These are phyloP conservation scores for Melastoma candidum DNA, from an alignment of 441 rosid genomes.

Conservation along the genomic window DNA sequence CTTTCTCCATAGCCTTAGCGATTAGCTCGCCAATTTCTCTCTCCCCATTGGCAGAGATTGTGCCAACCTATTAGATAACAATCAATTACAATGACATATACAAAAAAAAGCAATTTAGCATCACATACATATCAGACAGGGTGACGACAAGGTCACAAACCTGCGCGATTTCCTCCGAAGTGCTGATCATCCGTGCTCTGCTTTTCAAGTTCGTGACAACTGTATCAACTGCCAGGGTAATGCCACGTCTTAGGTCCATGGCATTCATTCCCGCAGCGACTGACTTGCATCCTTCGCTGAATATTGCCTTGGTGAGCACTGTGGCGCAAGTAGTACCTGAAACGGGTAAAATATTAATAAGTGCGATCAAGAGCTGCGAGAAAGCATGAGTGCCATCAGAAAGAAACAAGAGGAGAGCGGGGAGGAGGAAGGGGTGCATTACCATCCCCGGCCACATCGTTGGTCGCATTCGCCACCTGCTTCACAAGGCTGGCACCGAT, in stretches of 20 bases:
- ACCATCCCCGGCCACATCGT: constrained; percentile 92
- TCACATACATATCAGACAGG: neutral
- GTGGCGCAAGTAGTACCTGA: constrained; percentile 91
- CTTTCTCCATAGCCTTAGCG: constrained; percentile 94
- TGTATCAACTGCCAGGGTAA: constrained; percentile 78
- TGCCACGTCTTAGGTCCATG: constrained; percentile 84
- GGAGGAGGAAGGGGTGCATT: constrained; percentile 6
- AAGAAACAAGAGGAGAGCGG: neutral
- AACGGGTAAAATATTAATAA: constrained; percentile 6
- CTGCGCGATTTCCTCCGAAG: constrained; percentile 92
- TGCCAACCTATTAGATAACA: constrained; percentile 40
- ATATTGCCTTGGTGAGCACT: constrained; percentile 67
- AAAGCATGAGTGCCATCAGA: neutral
- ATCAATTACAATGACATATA: neutral
- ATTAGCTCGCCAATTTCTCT: constrained; percentile 86
- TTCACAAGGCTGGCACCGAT: constrained; percentile 94
- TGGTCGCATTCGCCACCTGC: constrained; percentile 94
- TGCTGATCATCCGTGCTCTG: constrained; percentile 80
- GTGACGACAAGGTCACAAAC: constrained; percentile 14
- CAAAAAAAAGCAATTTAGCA: no score
- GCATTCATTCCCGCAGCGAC: constrained; percentile 96
- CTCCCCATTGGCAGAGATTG: constrained; percentile 87
- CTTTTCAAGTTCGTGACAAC: constrained; percentile 78
- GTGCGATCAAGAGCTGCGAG: neutral
- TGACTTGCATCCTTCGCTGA: constrained; percentile 80